Conservation (phyloP, 75 land plant species). For the Chamaecyparis obtusa region DNA sequence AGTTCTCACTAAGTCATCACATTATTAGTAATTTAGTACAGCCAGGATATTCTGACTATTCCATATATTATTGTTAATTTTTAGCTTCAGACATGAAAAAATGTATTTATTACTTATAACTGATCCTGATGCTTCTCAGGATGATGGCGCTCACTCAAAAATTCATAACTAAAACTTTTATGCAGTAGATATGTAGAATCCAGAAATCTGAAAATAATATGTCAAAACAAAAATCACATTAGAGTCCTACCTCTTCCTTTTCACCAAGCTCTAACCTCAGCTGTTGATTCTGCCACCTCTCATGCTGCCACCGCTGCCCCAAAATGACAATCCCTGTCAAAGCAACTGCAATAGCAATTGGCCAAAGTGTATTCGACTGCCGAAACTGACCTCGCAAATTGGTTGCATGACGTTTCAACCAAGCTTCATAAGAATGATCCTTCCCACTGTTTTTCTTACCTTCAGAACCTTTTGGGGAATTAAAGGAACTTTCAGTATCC, state of each 20-base stretch:
- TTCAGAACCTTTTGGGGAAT: constrained; percentile 14
- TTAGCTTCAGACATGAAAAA: background rate
- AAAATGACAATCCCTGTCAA: constrained; percentile 79
- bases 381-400: constrained; percentile 52
- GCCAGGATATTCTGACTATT: background rate
- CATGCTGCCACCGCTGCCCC: constrained; percentile 84
- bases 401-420: constrained; percentile 65
- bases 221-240: background rate
- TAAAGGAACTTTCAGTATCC: background rate
- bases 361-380: constrained; percentile 78
- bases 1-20: background rate
- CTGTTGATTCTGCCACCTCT: constrained; percentile 68
- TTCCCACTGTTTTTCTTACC: constrained; percentile 19
- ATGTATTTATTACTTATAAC: background rate
- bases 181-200: background rate
- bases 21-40: background rate
- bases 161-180: background rate
- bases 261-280: constrained; percentile 50
- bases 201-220: background rate
- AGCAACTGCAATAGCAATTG: constrained; percentile 77
- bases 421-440: constrained; percentile 55
- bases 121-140: background rate
- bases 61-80: background rate
- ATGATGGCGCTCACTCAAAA: background rate
- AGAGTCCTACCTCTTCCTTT: constrained; percentile 54